These are phyloP conservation scores for Spergularia bocconei DNA, from an alignment of 148 eudicot genomes.

Conservation along the genomic window DNA sequence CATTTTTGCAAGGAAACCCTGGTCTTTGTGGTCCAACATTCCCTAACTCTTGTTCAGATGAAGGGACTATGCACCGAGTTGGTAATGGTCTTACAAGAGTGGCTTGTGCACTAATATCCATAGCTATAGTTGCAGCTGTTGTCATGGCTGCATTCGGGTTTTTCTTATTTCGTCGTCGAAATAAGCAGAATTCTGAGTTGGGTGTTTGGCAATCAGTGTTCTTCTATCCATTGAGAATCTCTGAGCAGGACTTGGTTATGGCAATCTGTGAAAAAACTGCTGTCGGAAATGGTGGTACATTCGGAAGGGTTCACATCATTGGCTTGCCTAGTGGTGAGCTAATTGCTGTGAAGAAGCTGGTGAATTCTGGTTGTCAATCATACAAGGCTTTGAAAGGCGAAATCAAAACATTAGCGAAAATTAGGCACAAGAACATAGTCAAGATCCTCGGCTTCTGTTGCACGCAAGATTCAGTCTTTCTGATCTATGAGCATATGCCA, in stretches of 20 bases:
- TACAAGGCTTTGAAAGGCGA: slow-evolving; percentile 61
- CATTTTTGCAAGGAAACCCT: slow-evolving; percentile 75
- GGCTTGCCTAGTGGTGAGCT: slow-evolving; percentile 81
- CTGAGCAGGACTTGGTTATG: slow-evolving; percentile 68
- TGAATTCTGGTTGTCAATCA: slow-evolving; percentile 49
- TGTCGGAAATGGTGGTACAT: slow-evolving; percentile 43
- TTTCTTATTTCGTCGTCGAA: slow-evolving; percentile 39
- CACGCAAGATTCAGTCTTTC: slow-evolving; percentile 56
- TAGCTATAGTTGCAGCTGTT: slow-evolving; percentile 41
- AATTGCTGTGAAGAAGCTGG: slow-evolving; percentile 63
- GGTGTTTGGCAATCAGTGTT: slow-evolving; percentile 62
- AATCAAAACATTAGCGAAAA: slow-evolving; percentile 76
- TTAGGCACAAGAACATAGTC: slow-evolving; percentile 66
- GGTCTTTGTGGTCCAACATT: slow-evolving; percentile 72
- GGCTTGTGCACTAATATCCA: slow-evolving; percentile 44
- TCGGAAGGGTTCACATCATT: slow-evolving; percentile 64
- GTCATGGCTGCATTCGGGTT: slow-evolving; percentile 34
- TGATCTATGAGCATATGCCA: slow-evolving; percentile 62
- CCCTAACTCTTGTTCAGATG: slow-evolving; percentile 50
- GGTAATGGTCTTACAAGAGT: slow-evolving; percentile 41
- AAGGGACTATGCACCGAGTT: slow-evolving; percentile 28
- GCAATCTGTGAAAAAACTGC: slow-evolving; percentile 64
- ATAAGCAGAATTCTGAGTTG: slow-evolving; percentile 32
- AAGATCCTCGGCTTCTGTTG: slow-evolving; percentile 75
- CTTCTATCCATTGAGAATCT: slow-evolving; percentile 76